Evolutionary conservation across 1,139 yeast species (phyloP).

Genomic region (Lodderomyces parapsilosis): DNA sequence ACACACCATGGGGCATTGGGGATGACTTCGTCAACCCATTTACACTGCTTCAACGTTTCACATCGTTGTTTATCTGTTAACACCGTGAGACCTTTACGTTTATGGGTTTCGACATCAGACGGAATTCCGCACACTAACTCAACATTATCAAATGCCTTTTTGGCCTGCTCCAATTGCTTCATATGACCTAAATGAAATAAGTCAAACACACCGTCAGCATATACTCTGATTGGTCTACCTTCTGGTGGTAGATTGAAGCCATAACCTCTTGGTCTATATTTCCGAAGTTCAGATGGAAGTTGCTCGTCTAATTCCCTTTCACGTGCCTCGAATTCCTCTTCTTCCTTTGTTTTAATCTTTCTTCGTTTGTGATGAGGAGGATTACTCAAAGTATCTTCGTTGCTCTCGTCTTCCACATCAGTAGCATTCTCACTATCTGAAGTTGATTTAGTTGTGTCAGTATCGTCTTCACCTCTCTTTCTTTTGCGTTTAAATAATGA

Average conservation of each 20-base stretch:
- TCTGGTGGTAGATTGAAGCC: constrained; percentile 77
- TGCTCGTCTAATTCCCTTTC: constrained; percentile 59
- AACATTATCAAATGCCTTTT: constrained; percentile 85
- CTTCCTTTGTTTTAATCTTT: constrained; percentile 27
- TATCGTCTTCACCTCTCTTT: constrained; percentile 15
- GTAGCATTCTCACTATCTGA: constrained; percentile 15
- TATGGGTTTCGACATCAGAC: constrained; percentile 85
- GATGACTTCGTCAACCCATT: constrained; percentile 96
- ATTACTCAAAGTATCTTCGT: constrained; percentile 8
- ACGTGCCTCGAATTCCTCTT: constrained; percentile 41
- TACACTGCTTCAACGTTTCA: constrained; percentile 86
- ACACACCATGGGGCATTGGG: constrained; percentile 97
- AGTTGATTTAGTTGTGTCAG: background rate
- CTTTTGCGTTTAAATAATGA: constrained; percentile 40
- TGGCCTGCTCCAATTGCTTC: constrained; percentile 96
- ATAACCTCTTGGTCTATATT: constrained; percentile 70
- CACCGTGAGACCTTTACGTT: constrained; percentile 89
- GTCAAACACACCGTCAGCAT: constrained; percentile 98
- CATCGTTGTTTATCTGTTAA: constrained; percentile 82
- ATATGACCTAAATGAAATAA: constrained; percentile 95
- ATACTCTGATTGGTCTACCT: constrained; percentile 84
- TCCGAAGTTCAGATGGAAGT: constrained; percentile 62
- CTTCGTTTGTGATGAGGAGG: constrained; percentile 17
- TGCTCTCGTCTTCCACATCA: constrained; percentile 17
- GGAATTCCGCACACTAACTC: constrained; percentile 90